phyloP scores from a whole-genome alignment of 1,139 yeast genomes.

The Saccharomyces hybrid region DNA sequence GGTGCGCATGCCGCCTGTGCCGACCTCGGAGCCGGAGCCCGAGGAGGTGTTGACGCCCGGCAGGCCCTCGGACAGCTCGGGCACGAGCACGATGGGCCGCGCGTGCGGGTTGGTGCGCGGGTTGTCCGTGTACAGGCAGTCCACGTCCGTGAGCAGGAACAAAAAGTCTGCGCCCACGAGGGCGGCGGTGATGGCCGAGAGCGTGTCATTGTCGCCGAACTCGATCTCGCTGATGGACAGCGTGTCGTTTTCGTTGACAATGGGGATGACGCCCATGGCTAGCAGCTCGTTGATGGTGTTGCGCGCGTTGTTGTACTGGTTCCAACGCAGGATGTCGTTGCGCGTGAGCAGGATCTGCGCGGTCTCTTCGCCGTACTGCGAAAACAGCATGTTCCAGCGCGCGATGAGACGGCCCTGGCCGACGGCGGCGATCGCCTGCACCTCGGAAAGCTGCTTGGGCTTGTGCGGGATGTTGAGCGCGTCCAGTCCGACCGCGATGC shows the following conservation, averaged over 20 bases:
- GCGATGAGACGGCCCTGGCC: slow-evolving; percentile 88
- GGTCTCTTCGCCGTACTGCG: slow-evolving; percentile 74
- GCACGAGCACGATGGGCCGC: slow-evolving; percentile 70
- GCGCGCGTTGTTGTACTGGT: slow-evolving; percentile 85
- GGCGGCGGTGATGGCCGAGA: slow-evolving; percentile 90
- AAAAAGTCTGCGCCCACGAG: slow-evolving; percentile 88
- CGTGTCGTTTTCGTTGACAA: slow-evolving; percentile 92
- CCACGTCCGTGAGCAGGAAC: slow-evolving; percentile 87
- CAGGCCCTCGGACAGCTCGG: slow-evolving; percentile 47
- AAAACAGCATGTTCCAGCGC: slow-evolving; percentile 77
- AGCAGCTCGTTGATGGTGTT: slow-evolving; percentile 73
- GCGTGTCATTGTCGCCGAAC: slow-evolving; percentile 91
- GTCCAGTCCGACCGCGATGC: slow-evolving; percentile 89
- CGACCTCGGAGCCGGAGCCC: slow-evolving; percentile 70
- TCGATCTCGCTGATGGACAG: slow-evolving; percentile 83
- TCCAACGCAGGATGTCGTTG: slow-evolving; percentile 82
- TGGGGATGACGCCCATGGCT: slow-evolving; percentile 83
- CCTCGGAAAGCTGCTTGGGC: slow-evolving; percentile 67
- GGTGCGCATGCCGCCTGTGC: slow-evolving; percentile 97
- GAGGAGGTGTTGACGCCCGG: slow-evolving; percentile 67
- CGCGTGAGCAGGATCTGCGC: slow-evolving; percentile 85
- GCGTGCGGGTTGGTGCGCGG: slow-evolving; percentile 81
- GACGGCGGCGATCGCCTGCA: slow-evolving; percentile 88
- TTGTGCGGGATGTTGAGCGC: slow-evolving; percentile 50
- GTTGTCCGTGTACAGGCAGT: slow-evolving; percentile 83